These are phyloP conservation scores for Colletotrichum sp. DNA, from an alignment of 2,329 filamentous ascomycete genomes.

Conservation along the genomic window DNA sequence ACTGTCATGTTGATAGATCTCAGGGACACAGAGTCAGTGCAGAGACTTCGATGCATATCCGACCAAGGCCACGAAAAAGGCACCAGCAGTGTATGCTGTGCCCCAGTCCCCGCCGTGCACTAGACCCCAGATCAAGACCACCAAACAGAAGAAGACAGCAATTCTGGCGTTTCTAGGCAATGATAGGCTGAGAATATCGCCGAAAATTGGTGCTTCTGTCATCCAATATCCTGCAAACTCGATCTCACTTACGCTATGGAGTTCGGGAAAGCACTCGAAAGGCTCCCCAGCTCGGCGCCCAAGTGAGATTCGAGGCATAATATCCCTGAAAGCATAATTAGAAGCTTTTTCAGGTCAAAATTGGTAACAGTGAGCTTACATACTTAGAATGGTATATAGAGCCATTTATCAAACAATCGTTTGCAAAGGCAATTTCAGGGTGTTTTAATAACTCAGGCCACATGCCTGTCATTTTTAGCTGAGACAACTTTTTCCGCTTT, in stretches of 20 bases:
- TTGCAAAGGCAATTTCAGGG: neutral
- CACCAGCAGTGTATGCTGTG: neutral
- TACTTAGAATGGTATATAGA: neutral
- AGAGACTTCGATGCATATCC: neutral
- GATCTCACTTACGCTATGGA: neutral
- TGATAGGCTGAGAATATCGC: no score
- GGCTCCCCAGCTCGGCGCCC: no score
- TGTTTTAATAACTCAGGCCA: neutral
- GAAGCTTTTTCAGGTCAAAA: no score
- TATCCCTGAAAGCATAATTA: no score
- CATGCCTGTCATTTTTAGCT: neutral
- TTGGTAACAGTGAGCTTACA: no score
- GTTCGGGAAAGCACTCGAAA: neutral
- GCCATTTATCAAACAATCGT: neutral
- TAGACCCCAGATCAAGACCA: neutral
- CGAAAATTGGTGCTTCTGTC: no score
- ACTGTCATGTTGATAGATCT: accelerated
- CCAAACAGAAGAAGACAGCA: accelerated
- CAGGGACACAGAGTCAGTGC: neutral
- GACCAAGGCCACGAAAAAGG: neutral
- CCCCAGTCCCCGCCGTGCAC: neutral
- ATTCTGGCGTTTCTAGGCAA: neutral
- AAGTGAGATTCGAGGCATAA: no score
- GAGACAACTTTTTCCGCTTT: neutral
- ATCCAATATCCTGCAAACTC: neutral